phyloP scores from a whole-genome alignment of 768 basidiomycete genomes.

The Podaxis sp. region DNA sequence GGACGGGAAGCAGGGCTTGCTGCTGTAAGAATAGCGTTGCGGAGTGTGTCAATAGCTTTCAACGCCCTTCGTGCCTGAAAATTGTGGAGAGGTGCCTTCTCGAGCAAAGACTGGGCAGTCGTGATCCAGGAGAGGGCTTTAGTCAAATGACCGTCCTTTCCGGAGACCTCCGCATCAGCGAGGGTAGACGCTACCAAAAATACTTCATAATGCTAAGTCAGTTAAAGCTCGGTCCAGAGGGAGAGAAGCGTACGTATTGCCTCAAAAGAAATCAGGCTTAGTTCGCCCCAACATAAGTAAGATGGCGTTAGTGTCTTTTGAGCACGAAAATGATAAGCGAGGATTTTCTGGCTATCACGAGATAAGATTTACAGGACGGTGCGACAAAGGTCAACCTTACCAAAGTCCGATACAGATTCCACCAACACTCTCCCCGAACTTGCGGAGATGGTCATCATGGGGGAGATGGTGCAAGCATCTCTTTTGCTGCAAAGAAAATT shows the following conservation, averaged over 20 bases:
- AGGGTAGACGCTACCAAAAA: not conserved
- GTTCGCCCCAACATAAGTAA: not conserved
- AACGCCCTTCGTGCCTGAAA: not conserved
- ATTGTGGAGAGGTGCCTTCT: not conserved
- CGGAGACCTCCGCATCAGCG: not conserved
- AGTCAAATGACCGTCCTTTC: not conserved
- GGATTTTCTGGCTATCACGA: not conserved
- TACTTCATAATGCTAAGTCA: not conserved
- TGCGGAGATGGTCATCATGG: not conserved
- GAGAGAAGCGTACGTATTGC: not conserved
- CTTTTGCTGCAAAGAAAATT: not conserved
- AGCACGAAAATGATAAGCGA: not conserved
- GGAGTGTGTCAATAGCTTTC: not conserved
- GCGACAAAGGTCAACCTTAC: not conserved
- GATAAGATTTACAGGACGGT: not conserved
- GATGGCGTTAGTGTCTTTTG: not conserved
- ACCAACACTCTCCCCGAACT: not conserved
- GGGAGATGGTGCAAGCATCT: not conserved
- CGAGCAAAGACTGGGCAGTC: not conserved
- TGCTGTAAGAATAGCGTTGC: not conserved
- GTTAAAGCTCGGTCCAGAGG: not conserved
- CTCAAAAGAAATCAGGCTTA: constrained; percentile 5
- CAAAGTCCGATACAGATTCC: not conserved
- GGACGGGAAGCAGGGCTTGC: not conserved
- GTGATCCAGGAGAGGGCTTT: not conserved